A percentile compares a stretch with the other conserved stretches of the same genome.
phyloP scores from a whole-genome alignment of 2,329 filamentous ascomycete species.

The Coleophoma cylindrospora region DNA sequence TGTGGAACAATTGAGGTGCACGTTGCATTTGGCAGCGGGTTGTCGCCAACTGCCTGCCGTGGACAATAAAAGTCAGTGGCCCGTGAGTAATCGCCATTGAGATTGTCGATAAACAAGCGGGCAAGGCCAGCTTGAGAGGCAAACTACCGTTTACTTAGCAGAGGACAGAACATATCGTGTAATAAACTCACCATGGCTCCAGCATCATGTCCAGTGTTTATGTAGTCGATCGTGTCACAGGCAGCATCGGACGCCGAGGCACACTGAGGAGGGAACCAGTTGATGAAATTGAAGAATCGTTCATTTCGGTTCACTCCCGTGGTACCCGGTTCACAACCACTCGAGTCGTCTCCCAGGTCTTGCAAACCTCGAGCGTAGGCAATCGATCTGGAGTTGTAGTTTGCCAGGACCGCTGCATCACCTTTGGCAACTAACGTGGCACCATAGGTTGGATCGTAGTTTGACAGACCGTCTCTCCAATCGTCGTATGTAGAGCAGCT shows the following conservation, averaged over 20 bases:
- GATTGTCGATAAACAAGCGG: constrained; percentile 27
- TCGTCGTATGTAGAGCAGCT: constrained; percentile 27
- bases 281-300: constrained; percentile 33
- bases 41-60: background rate
- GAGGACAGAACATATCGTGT: too few relatives aligned
- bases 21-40: background rate
- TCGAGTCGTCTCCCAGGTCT: constrained; percentile 30
- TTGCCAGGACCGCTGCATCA: constrained; percentile 22
- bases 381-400: constrained; percentile 27
- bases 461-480: constrained; percentile 27
- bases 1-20: constrained; percentile 4
- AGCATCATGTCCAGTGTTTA: constrained; percentile 27
- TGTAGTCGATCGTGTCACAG: constrained; percentile 27
- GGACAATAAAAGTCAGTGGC: background rate
- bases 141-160: constrained; percentile 8
- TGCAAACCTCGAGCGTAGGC: constrained; percentile 27
- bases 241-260: constrained; percentile 11
- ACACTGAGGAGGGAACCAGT: constrained; percentile 25
- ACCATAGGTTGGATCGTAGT: constrained; percentile 18
- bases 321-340: constrained; percentile 24
- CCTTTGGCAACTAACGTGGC: constrained; percentile 8
- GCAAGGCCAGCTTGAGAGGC: constrained; percentile 26
- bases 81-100: background rate
- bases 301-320: constrained; percentile 29
- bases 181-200: constrained; percentile 19